phyloP scores from a whole-genome alignment of 164 flowering plant genomes.

The Platanus orientalis region DNA sequence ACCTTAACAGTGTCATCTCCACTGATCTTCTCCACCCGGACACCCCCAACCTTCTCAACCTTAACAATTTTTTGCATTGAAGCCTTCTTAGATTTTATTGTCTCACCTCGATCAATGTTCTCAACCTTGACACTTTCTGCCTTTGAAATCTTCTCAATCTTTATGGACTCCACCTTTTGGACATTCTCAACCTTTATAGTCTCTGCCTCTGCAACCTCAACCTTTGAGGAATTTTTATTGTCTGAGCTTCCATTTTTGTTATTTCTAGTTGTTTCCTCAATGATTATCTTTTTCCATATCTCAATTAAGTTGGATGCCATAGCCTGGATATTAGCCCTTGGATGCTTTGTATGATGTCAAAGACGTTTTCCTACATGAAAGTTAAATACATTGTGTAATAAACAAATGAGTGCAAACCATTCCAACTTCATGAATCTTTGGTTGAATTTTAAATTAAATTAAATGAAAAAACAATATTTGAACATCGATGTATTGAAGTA shows the following conservation, averaged over 20 bases:
- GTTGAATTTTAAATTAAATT: background rate
- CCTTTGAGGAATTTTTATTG: constrained; percentile 21
- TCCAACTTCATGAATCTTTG: background rate
- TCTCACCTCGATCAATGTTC: constrained; percentile 19
- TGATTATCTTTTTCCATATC: constrained; percentile 71
- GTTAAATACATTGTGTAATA: background rate
- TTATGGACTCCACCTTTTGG: constrained; percentile 18
- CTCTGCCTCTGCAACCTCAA: constrained; percentile 21
- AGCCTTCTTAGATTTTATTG: constrained; percentile 19
- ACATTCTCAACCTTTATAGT: constrained; percentile 31
- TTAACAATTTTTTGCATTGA: constrained; percentile 24
- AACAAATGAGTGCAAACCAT: background rate
- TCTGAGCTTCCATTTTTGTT: constrained; percentile 46
- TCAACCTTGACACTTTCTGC: constrained; percentile 30
- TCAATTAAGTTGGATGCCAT: constrained; percentile 70
- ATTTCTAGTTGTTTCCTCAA: constrained; percentile 52
- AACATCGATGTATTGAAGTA: background rate
- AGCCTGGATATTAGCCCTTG: constrained; percentile 53
- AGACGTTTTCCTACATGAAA: constrained; percentile 83
- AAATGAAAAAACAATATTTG: background rate
- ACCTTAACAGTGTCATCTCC: constrained; percentile 20
- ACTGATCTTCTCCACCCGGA: constrained; percentile 26
- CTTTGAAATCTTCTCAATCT: constrained; percentile 27
- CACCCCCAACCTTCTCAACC: constrained; percentile 26
- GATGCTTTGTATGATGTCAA: constrained; percentile 77